Evolutionary conservation across 2,329 filamentous ascomycete species (phyloP).

Genomic region (Emmonsiellopsis sp.): DNA sequence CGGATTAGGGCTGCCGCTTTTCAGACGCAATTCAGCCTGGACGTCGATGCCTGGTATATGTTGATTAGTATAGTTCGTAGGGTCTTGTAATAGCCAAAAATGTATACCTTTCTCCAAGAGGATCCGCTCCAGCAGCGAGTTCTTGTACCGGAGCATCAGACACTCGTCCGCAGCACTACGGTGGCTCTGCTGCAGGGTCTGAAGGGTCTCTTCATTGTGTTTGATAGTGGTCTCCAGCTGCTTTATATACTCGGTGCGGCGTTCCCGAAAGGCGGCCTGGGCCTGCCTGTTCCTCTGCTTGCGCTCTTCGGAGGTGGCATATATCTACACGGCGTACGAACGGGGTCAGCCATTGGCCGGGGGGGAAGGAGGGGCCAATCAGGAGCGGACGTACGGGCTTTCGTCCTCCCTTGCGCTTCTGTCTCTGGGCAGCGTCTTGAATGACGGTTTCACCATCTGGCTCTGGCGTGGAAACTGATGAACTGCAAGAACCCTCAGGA

Average conservation of each 20-base stretch:
- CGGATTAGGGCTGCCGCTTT: constrained; percentile 77
- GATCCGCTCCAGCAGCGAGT: constrained; percentile 89
- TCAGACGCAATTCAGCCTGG: constrained; percentile 86
- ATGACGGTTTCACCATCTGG: constrained; percentile 31
- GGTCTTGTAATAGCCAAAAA: neutral
- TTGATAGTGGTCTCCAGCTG: constrained; percentile 96
- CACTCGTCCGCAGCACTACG: constrained; percentile 93
- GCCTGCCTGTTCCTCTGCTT: constrained; percentile 97
- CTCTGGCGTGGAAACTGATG: constrained; percentile 39
- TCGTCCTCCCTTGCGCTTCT: constrained; percentile 93
- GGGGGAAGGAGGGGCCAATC: constrained; percentile 5
- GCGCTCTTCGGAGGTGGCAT: constrained; percentile 95
- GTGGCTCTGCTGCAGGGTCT: constrained; percentile 87
- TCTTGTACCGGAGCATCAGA: constrained; percentile 97
- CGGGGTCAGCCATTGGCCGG: constrained; percentile 1
- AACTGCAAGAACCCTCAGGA: constrained; percentile 35
- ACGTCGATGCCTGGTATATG: constrained; percentile 73
- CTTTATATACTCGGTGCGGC: constrained; percentile 98
- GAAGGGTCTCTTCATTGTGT: constrained; percentile 88
- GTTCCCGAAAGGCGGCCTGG: constrained; percentile 92
- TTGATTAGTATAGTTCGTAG: neutral
- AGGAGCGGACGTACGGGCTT: constrained; percentile 66
- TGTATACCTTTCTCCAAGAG: constrained; percentile 81
- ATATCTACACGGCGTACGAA: constrained; percentile 56
- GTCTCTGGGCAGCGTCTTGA: constrained; percentile 42